Percentiles rank a stretch among this genome's conserved stretches.
These are phyloP conservation scores for Russula sp. DNA, from an alignment of 768 basidiomycete genomes.

Conservation along the genomic window DNA sequence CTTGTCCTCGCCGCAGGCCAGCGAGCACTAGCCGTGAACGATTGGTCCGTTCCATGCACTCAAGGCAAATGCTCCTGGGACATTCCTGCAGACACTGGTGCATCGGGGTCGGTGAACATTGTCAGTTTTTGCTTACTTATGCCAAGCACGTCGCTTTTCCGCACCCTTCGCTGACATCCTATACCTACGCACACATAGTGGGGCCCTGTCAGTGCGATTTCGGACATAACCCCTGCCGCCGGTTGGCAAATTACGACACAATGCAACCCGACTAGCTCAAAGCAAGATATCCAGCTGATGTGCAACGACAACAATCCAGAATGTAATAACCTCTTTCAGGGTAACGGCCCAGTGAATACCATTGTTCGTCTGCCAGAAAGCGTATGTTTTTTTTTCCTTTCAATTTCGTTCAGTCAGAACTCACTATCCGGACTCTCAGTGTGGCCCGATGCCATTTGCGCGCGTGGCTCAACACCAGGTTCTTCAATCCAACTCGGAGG, in stretches of 20 bases:
- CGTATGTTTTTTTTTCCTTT: background rate
- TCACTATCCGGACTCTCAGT: background rate
- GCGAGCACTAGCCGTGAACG: conserved; percentile 14
- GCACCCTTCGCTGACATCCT: background rate
- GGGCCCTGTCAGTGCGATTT: conserved; percentile 20
- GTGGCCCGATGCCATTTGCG: conserved; percentile 11
- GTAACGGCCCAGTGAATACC: conserved; percentile 17
- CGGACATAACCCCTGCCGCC: conserved; percentile 19
- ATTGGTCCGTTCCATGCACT: conserved; percentile 21
- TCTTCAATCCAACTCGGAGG: background rate
- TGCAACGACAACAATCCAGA: background rate
- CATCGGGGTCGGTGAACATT: conserved; percentile 14
- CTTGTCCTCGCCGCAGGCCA: conserved; percentile 5
- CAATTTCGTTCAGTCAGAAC: background rate
- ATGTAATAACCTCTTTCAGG: conserved; percentile 30
- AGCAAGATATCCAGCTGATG: conserved; percentile 8
- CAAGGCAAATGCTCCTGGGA: conserved; percentile 21
- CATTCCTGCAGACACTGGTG: background rate
- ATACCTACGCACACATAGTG: conserved; percentile 1
- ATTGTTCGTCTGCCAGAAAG: conserved; percentile 30
- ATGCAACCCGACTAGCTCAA: conserved; percentile 6
- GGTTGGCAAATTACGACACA: conserved; percentile 15
- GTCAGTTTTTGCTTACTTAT: conserved; percentile 16
- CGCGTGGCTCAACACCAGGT: conserved; percentile 1
- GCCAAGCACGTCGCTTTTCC: background rate